phyloP scores from a whole-genome alignment of 2,329 filamentous ascomycete genomes.

The Cytospora mali region DNA sequence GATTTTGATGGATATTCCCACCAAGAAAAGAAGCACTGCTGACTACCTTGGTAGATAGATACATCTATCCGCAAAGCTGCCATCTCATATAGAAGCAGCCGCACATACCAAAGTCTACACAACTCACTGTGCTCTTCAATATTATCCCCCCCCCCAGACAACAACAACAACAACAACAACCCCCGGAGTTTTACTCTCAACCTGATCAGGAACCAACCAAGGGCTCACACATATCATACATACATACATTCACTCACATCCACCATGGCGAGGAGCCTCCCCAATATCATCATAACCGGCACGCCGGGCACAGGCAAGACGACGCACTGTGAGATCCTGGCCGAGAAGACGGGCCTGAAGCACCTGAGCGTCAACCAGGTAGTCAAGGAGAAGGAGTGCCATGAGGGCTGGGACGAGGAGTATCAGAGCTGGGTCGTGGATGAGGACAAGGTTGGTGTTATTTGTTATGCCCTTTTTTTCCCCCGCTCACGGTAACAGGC shows the following conservation, averaged over 20 bases:
- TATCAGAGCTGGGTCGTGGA: constrained; percentile 90
- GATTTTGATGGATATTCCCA: too few species aligned
- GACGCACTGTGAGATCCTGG: constrained; percentile 82
- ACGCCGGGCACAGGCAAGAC: constrained; percentile 97
- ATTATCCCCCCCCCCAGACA: too few species aligned
- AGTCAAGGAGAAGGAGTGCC: constrained; percentile 84
- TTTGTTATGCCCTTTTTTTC: too few species aligned
- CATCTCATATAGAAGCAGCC: not conserved
- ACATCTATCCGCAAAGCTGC: not conserved
- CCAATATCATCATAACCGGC: constrained; percentile 94
- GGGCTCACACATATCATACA: not conserved
- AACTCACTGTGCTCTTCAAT: not conserved
- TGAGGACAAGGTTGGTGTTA: constrained; percentile 81
- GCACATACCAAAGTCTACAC: not conserved
- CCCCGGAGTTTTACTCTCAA: not conserved
- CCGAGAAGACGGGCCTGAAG: constrained; percentile 72
- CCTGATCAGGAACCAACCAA: not conserved
- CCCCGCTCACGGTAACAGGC: too few species aligned
- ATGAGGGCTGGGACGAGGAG: constrained; percentile 86
- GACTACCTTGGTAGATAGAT: too few species aligned
- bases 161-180: too few species aligned
- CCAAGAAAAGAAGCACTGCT: too few species aligned
- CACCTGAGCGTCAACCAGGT: constrained; percentile 90
- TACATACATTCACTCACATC: not conserved
- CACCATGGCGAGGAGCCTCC: constrained; percentile 53